phyloP scores from a whole-genome alignment of 352 stramenopile species.

The Poterioochromonas sp. region DNA sequence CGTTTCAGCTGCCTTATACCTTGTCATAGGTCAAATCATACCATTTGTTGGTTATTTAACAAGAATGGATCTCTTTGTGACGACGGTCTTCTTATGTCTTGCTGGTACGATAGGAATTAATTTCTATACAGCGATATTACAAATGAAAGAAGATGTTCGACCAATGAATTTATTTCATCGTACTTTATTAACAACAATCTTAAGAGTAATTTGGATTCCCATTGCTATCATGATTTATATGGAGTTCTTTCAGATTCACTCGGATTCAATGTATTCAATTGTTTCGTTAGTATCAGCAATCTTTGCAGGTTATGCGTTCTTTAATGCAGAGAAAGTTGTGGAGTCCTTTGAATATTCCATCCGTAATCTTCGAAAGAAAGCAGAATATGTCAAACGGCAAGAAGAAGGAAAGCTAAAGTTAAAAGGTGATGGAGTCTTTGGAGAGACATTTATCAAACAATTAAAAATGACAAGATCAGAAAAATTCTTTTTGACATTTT shows the following conservation, averaged over 20 bases:
- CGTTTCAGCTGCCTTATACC: not conserved
- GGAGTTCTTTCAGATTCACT: not conserved
- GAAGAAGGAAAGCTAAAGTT: too few relatives aligned
- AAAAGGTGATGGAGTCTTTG: too few relatives aligned
- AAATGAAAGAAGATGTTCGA: not conserved
- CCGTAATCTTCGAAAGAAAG: too few relatives aligned
- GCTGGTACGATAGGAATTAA: not conserved
- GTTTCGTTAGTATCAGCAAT: too few relatives aligned
- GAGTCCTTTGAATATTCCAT: too few relatives aligned
- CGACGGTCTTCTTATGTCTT: not conserved
- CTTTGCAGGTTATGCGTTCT: too few relatives aligned
- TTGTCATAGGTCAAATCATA: not conserved
- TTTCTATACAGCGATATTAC: not conserved
- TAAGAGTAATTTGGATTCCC: not conserved
- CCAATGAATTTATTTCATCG: not conserved
- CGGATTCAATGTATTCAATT: too few relatives aligned
- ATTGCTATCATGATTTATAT: not conserved
- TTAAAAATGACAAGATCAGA: too few relatives aligned
- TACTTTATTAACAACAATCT: not conserved
- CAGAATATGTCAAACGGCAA: too few relatives aligned
- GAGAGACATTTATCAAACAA: too few relatives aligned
- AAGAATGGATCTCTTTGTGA: not conserved
- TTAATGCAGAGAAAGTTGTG: too few relatives aligned
- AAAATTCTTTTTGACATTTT: too few relatives aligned
- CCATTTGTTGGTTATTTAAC: not conserved